Base-by-base conservation (phyloP, 2,329 filamentous ascomycete genomes). In the Neonectria neomacrospora region DNA sequence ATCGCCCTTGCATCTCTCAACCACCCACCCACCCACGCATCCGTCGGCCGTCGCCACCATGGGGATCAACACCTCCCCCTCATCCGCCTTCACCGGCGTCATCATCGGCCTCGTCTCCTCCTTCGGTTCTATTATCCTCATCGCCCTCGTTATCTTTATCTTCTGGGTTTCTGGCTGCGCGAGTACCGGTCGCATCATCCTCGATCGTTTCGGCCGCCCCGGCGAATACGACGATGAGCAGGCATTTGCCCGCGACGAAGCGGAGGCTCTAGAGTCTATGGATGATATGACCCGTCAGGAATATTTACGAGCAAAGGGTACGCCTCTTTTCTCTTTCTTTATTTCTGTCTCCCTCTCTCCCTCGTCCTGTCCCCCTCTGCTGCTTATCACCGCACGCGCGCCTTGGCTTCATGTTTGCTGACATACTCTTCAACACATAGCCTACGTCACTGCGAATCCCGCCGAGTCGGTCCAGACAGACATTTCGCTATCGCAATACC, bases 161-260 rank as follows among this genome's bases (percentile, higher is more conserved):
- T 96, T 98, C 80, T 89, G 92, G 80, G 96, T 96, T 78, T 79
- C 78, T 5, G 78, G 78, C 57, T 80, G 78, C 64, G 97, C 95
- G 39, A 88, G 86, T 58, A 91, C 91, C 54, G 95, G 95, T 45
- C 89, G 95, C 71, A 97, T 99, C 75, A 88, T 98, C 67, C 87
- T 99, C 71, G 96, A 99, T 81, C 90, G 95, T 68, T 91, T 99
- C 78, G 94, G 94, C 48, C 87, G 95, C 64, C 96, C 96, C 1
- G 96, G 96, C 73, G 96, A 98, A 80, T 99, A 94, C 78, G 96
- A 99, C 77, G 96, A 99, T 80, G 96, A 98, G 79, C 95, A 98
- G 81, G 92, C 93, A 11, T 97, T 97, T 81, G 86, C 90, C 68
- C 90, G 92, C 75, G 96, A 98, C 78, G 96, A 99, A 87, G 94